Evolutionary conservation across 2,329 filamentous ascomycete species (phyloP), one percentile per base, ranked within the genome.

Genomic region (Apiospora marii): DNA sequence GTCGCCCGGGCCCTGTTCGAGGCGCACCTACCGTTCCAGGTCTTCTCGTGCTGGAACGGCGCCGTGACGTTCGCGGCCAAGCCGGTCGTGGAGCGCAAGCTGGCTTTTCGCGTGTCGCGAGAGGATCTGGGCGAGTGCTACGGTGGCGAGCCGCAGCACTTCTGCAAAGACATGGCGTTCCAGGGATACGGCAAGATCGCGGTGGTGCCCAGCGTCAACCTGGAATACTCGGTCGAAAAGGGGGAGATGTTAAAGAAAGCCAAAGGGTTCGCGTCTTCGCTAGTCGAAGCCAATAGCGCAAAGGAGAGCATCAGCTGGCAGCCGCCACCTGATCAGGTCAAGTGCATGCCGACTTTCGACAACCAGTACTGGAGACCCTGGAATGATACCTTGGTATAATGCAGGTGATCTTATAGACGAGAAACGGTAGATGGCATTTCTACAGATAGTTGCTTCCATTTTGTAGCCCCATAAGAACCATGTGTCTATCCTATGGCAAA

Each of bases 41-140:
- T 90, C 0, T 91, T 89, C 73, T 79, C 88, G 0, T 91, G 89
- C 78, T 91, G 89, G 89, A 90, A 91, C 73, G 90, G 89, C 4
- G 87, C 85, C 0, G 83, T 83, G 0, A 84, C 83, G 0, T 85
- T 91, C 70, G 81, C 80, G 0, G 88, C 87, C 0, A 79, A 80
- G 51, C 86, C 88, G 0, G 77, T 91, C 14, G 72, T 88, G 5
- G 79, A 69, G 24, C 37, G 53, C 30, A 46, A 80, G 14, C 77
- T 90, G 3, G 74, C 77, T 10, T 91, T 91, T 75, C 83, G 89
- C 0, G 76, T 76, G 1, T 75, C 80, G 5, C 73, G 78, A 19
- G 75, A 79, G n/a, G 53, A 37, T 2, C 51, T 58, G 27, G 81
- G 78, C 5, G 89, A 91, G 76, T 91, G 89, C 72, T 81, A 78